Conservation (phyloP, 371 early-diverging fungal genomes). For the Dichotomocladium elegans region DNA sequence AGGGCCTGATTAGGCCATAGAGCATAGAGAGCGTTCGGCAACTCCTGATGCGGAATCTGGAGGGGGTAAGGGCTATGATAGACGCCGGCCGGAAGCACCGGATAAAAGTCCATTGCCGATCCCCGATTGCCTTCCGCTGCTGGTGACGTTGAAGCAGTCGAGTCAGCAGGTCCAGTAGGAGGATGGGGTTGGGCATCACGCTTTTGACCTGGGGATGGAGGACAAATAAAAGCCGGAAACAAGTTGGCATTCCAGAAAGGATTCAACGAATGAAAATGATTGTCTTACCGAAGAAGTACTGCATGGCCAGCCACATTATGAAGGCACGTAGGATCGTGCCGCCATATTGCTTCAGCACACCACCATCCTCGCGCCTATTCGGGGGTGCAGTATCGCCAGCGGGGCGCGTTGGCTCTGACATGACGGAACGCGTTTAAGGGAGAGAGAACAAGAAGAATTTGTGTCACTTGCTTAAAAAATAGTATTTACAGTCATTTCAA, state of each 20-base stretch:
- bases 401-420: slow-evolving; percentile 6
- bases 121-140: not conserved
- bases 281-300: slow-evolving; percentile 19
- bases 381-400: not conserved
- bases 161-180: too few species aligned
- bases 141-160: too few species aligned
- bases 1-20: slow-evolving; percentile 30
- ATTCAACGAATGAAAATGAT: not conserved
- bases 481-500: too few species aligned
- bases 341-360: slow-evolving; percentile 31
- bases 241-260: too few species aligned
- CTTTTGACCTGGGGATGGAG: not conserved
- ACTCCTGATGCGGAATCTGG: slow-evolving; percentile 17
- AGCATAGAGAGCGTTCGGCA: slow-evolving; percentile 34
- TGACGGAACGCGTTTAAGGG: not conserved
- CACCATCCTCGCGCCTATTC: slow-evolving; percentile 16
- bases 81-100: slow-evolving; percentile 29
- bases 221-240: too few species aligned
- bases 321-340: slow-evolving; percentile 32
- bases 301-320: slow-evolving; percentile 38
- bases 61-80: slow-evolving; percentile 33
- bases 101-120: slow-evolving; percentile 1
- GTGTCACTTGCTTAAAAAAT: too few species aligned
- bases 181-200: not conserved
- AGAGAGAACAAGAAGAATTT: not conserved